Evolutionary conservation across 139 green algal genomes (phyloP).

Genomic region (Chlorella sp.): DNA sequence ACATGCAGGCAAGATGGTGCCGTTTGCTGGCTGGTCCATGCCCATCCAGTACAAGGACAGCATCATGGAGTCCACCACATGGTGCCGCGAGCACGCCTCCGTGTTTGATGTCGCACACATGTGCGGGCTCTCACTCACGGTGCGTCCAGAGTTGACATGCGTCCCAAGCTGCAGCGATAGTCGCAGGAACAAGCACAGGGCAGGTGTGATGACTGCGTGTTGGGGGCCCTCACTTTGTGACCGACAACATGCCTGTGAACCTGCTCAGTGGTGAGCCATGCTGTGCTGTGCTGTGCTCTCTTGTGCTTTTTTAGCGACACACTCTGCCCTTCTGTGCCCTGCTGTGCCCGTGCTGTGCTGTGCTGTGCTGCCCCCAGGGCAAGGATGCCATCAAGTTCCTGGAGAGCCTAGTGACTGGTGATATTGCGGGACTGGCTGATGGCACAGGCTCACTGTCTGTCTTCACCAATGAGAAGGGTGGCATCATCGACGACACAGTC

Average conservation of each 20-base stretch:
- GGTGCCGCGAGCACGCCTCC: slow-evolving; percentile 79
- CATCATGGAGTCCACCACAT: slow-evolving; percentile 92
- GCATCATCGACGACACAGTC: slow-evolving; percentile 98
- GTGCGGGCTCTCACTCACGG: slow-evolving; percentile 89
- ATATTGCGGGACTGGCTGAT: slow-evolving; percentile 69
- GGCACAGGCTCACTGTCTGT: slow-evolving; percentile 75
- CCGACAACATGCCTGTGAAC: no score
- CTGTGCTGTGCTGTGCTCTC: no score
- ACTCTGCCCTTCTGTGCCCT: no score
- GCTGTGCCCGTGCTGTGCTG: no score
- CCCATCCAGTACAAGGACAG: slow-evolving; percentile 97
- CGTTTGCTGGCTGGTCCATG: slow-evolving; percentile 97
- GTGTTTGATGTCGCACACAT: slow-evolving; percentile 99
- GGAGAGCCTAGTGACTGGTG: slow-evolving; percentile 86
- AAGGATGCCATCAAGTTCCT: slow-evolving; percentile 91
- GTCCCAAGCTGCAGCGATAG: no score
- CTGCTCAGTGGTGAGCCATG: no score
- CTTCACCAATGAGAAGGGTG: slow-evolving; percentile 95
- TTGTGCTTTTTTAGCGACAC: no score
- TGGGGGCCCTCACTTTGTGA: no score
- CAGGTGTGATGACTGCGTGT: no score
- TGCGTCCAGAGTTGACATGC: no score
- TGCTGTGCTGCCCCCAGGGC: slow-evolving; percentile 62
- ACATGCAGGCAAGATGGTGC: slow-evolving; percentile 94
- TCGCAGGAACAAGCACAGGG: no score